phyloP scores from a whole-genome alignment of 208 protist species.

The Leptomonas pyrrhocoris region DNA sequence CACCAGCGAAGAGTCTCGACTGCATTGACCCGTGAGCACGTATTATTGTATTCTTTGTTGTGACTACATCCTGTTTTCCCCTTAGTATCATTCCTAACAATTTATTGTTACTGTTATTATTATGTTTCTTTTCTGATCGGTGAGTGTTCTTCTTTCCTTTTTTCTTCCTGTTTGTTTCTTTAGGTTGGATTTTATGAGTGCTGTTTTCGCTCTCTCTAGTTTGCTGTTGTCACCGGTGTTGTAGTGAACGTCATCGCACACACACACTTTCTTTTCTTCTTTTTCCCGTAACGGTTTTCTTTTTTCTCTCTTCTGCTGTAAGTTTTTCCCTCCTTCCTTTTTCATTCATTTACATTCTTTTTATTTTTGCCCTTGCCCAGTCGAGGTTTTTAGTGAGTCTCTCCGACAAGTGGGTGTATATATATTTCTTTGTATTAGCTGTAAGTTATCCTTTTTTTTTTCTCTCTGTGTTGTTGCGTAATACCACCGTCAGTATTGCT shows the following conservation, averaged over 20 bases:
- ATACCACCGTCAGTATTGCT: no score
- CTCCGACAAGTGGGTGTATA: no score
- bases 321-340: conserved; percentile 1
- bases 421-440: no score
- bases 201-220: neutral
- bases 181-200: neutral
- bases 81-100: no score
- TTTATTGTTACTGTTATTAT: conserved; percentile 7
- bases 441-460: no score
- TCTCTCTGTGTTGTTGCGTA: neutral
- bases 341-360: no score
- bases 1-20: no score
- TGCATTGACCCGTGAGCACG: neutral
- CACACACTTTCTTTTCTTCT: no score
- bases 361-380: no score
- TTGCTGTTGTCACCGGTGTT: neutral
- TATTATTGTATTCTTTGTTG: neutral
- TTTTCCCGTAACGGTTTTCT: conserved; percentile 6
- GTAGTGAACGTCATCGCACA: neutral
- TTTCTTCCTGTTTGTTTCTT: neutral
- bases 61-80: no score
- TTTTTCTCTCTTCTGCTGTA: conserved; percentile 5
- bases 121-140: neutral
- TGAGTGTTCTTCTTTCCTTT: neutral
- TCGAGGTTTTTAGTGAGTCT: no score